Evolutionary conservation across 352 stramenopile genomes (phyloP), one percentile per base, ranked within the genome.

Genomic region (Phytophthora multivora): DNA sequence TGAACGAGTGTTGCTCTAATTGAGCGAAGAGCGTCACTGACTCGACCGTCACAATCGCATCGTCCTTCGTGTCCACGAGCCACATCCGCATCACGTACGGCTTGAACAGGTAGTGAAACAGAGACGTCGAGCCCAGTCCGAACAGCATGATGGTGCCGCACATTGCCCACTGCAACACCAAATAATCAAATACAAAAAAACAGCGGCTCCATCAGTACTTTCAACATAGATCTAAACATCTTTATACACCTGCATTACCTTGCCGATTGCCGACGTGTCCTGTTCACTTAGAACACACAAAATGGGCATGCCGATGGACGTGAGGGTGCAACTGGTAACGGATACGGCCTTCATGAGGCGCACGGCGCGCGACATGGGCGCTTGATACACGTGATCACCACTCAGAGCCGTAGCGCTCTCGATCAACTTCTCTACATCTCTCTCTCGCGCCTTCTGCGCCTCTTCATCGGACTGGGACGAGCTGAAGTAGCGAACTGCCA

Each of bases 61-160:
- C 77, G 9, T 62, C 51, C 2, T 45, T 54, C 7, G 59, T 6
- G 26, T 53, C 51, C 36, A 60, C 21, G 19, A 90, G 33, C 87
- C 87, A 95, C 85, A 95, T 93, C 49, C 72, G 77, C 51, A 93
- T 79, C 38, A 91, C 82, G 55, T 94, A 95, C 33, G 87, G 87
- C 78, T 93, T 89, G 71, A 95, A 95, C 39, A 95, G 69, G 46
- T 86, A 71, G 66, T 93, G 87, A 68, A 92, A 95, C 19, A 93
- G 69, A 55, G 85, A 88, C 26, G 87, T 95, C 38, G 85, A 91
- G 53, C 85, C 84, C 1, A 94, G 49, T 7, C 87, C 87, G 52
- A 96, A 96, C 63, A 93, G 64, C 86, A 95, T 93, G 57, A 95
- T 85, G 39, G 86, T 95, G 42, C 86, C 81, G 65, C 86, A 95